phyloP scores from a whole-genome alignment of 164 flowering plant species.

The Berberis vulgaris region DNA sequence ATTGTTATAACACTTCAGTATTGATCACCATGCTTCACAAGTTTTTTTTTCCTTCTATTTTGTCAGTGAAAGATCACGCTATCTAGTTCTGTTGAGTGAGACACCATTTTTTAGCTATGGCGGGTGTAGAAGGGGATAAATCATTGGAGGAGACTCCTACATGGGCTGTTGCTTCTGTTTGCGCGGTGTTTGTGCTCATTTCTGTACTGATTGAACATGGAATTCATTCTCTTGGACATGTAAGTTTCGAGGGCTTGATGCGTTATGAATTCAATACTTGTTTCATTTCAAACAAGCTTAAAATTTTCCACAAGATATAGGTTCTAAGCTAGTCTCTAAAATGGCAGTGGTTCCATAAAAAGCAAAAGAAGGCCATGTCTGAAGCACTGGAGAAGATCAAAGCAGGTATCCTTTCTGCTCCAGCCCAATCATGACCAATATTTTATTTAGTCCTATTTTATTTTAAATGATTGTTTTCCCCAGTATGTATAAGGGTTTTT shows the following conservation, averaged over 20 bases:
- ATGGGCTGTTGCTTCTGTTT: constrained; percentile 68
- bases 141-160: constrained; percentile 46
- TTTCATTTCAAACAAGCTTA: background rate
- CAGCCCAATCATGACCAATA: background rate
- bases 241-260: constrained; percentile 5
- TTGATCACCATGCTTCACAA: background rate
- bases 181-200: constrained; percentile 45
- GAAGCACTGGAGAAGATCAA: constrained; percentile 70
- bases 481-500: too few relatives aligned
- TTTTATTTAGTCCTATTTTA: background rate
- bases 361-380: constrained; percentile 52
- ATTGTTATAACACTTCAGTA: too few relatives aligned
- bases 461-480: too few relatives aligned
- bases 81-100: background rate
- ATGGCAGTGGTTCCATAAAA: constrained; percentile 47
- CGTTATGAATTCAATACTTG: background rate
- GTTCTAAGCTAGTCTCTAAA: background rate
- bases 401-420: constrained; percentile 23
- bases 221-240: constrained; percentile 48
- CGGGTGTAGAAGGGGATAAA: constrained; percentile 26
- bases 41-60: background rate
- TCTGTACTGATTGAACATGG: constrained; percentile 50
- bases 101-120: constrained; percentile 17
- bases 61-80: background rate
- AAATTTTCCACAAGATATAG: too few relatives aligned